Evolutionary conservation across 2,329 filamentous ascomycete genomes (phyloP), one percentile per base, ranked within the genome.

Genomic region (Berkeleyomyces rouxiae): DNA sequence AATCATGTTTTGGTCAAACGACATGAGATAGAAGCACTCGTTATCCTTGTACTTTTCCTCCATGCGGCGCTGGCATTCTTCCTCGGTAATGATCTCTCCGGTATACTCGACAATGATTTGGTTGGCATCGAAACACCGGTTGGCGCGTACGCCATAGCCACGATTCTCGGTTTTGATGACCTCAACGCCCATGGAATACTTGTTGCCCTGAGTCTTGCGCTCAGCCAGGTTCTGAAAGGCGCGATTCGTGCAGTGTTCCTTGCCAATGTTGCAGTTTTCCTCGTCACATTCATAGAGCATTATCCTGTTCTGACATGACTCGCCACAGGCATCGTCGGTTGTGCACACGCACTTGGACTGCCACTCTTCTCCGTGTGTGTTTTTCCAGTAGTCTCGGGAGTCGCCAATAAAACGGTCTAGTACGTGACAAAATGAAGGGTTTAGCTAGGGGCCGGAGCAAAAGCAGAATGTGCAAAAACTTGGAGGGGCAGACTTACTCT

Each of bases 31-130:
- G 74, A 96, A 97, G 74, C 90, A 96, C 88, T 93, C 86, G 69
- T 96, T 95, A 71, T 96, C 82, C 73, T 93, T 95, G 76, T 99
- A 99, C 64, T 87, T 82, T 66, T 92, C 87, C 65, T 88, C 90
- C 91, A 97, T 96, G 62, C 93, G 85, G 57, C 87, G 82, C 71
- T 97, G 90, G 70, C 91, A 96, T 72, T 99, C 93, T 39, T 86
- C 85, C 70, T 95, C 90, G 0, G 90, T 96, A 70, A 99, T 95
- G 68, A 99, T 96, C 74, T 99, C 93, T 47, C 93, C 93, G 0
- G 91, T 92, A 71, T 99, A 99, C 71, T 99, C 93, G 75, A 97
- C 92, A 70, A 99, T 97, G 71, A 99, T 95, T 75, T 97, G 90
- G 69, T 92, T 85, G 1, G 91, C 83, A 63, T 85, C 79, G 72